phyloP scores from a whole-genome alignment of 257 asterid genomes.

The Scutellaria galericulata region DNA sequence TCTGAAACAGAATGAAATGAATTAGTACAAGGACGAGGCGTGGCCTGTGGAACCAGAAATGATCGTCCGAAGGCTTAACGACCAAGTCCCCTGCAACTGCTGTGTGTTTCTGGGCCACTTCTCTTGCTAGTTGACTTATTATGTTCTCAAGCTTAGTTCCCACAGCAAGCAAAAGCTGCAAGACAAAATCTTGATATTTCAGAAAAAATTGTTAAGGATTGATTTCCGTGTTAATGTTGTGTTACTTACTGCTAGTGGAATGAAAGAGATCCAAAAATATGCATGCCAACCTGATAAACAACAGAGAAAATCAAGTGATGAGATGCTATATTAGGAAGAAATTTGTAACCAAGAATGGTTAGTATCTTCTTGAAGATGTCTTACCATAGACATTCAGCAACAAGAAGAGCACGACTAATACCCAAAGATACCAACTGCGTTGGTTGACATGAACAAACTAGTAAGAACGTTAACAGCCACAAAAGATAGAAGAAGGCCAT shows the following conservation, averaged over 20 bases:
- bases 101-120: conserved; percentile 57
- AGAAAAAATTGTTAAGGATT: background rate
- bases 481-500: background rate
- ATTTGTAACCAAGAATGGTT: too few relatives aligned
- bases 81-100: conserved; percentile 59
- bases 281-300: conserved; percentile 70
- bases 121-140: conserved; percentile 54
- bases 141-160: conserved; percentile 86
- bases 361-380: conserved; percentile 12
- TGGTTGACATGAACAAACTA: conserved; percentile 3
- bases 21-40: conserved; percentile 56
- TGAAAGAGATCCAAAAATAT: conserved; percentile 73
- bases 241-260: conserved; percentile 61
- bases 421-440: conserved; percentile 83
- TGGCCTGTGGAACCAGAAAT: conserved; percentile 67
- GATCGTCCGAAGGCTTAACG: conserved; percentile 62
- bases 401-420: conserved; percentile 66
- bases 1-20: conserved; percentile 67
- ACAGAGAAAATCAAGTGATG: conserved; percentile 6
- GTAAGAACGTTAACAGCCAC: background rate
- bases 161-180: conserved; percentile 67
- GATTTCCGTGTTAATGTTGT: background rate
- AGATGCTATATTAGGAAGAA: background rate
- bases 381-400: conserved; percentile 68
- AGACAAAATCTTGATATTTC: background rate